Evolutionary conservation across 2,329 filamentous ascomycete genomes (phyloP), one percentile per base, ranked within the genome.

Genomic region (Microsporum canis): DNA sequence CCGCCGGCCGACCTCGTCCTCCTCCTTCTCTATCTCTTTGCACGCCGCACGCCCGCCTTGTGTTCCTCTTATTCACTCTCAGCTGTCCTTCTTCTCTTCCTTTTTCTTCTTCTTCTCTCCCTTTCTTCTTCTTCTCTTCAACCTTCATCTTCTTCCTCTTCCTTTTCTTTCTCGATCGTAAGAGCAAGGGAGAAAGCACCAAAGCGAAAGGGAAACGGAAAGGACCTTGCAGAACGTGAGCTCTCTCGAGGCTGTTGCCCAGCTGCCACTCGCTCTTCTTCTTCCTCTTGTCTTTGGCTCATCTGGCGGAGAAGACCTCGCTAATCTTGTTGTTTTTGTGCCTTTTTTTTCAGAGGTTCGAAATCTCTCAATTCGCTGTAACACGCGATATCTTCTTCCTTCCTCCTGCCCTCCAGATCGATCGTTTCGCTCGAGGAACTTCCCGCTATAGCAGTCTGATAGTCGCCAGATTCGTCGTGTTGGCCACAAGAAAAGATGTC

Each of bases 401-500:
- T 33, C 3, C 12, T 29, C 31, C 23, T 29, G 17, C 17, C 17
- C 51, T 31, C 51, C 34, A 56, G 51, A 34, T 12, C 51, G n/a
- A 8, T 47, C 43, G 43, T 27, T 34, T 56, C 31, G 51, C 17
- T 56, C 51, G 33, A 56, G 31, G 31, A 56, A 56, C 12, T 14
- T 34, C 3, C 34, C 34, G 39, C 51, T 33, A 8, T 34, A 38
- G n/a, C 29, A 31, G 29, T n/a, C 34, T 33, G n/a, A 56, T 17
- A 17, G n/a, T 12, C 51, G 29, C 51, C 51, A 56, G 51, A 29
- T 38, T 27, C 12, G 17, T 23, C 10, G 43, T 47, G 27, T 57
- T 57, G 55, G 38, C 55, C 33, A 39, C 33, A 47, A 33, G 39
- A n/a, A 17, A 75, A 75, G 75, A 95, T 96, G 91, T 91, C 89